These are phyloP conservation scores for Telfairia occidentalis DNA, from an alignment of 331 rosid genomes.

Conservation along the genomic window DNA sequence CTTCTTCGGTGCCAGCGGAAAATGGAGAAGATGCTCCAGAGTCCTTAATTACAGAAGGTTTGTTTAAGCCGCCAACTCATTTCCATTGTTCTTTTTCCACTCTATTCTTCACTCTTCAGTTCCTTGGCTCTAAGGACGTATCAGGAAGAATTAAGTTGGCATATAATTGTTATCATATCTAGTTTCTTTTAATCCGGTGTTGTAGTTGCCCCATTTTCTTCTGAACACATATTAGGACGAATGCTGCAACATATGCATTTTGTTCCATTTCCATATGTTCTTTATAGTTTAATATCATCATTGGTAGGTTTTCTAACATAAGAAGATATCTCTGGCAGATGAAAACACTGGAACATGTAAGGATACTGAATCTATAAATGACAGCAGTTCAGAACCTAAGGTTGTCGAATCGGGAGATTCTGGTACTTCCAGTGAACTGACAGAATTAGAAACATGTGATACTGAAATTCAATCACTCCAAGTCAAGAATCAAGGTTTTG, in stretches of 20 bases:
- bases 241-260: not conserved
- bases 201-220: too few relatives aligned
- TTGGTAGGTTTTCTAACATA: slow-evolving; percentile 2
- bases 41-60: slow-evolving; percentile 54
- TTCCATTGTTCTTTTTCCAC: not conserved
- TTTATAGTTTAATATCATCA: not conserved
- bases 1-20: slow-evolving; percentile 20
- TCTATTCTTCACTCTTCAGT: not conserved
- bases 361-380: slow-evolving; percentile 25
- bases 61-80: slow-evolving; percentile 5
- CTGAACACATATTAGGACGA: too few relatives aligned
- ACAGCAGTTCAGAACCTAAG: slow-evolving; percentile 7
- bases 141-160: not conserved
- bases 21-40: slow-evolving; percentile 30
- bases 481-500: slow-evolving; percentile 37
- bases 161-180: not conserved
- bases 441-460: not conserved
- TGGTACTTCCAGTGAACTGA: not conserved
- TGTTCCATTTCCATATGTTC: not conserved
- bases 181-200: not conserved
- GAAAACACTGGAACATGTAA: slow-evolving; percentile 41
- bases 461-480: slow-evolving; percentile 39
- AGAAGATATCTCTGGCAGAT: slow-evolving; percentile 27
- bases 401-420: not conserved
- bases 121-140: not conserved